phyloP scores from a whole-genome alignment of 345 rosid genomes.

The Gossypium anomalum region DNA sequence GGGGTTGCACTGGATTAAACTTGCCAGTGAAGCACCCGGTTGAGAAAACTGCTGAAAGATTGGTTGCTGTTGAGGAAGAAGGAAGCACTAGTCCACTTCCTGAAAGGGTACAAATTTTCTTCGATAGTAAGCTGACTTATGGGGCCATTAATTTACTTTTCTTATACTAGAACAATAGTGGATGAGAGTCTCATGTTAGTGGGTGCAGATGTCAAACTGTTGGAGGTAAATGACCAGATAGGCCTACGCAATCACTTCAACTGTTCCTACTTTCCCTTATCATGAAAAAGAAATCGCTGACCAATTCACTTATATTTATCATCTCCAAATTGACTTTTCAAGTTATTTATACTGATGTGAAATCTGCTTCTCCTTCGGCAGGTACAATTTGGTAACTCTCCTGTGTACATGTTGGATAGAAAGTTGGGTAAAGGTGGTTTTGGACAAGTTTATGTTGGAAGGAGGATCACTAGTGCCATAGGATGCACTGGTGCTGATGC shows the following conservation, averaged over 20 bases:
- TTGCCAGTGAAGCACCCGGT: slow-evolving; percentile 33
- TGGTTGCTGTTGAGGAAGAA: slow-evolving; percentile 34
- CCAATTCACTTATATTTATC: background rate
- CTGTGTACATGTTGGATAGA: slow-evolving; percentile 47
- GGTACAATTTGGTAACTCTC: slow-evolving; percentile 61
- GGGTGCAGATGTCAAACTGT: background rate
- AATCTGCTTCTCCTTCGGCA: slow-evolving; percentile 16
- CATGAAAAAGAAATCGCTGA: background rate
- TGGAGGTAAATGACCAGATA: background rate
- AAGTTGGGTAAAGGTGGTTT: slow-evolving; percentile 75
- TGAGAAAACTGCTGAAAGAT: slow-evolving; percentile 37
- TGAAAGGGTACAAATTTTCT: slow-evolving; percentile 30
- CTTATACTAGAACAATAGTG: background rate
- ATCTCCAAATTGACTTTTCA: background rate
- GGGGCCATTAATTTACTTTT: background rate
- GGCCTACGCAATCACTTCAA: background rate
- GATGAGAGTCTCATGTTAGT: background rate
- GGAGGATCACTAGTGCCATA: slow-evolving; percentile 38
- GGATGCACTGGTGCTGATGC: slow-evolving; percentile 35
- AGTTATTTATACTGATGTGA: no score
- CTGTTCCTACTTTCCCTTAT: background rate
- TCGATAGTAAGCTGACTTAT: background rate
- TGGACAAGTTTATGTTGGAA: slow-evolving; percentile 74
- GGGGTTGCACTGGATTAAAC: slow-evolving; percentile 25
- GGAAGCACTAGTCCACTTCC: slow-evolving; percentile 40